These are phyloP conservation scores for Cytospora mali DNA, from an alignment of 2,329 filamentous ascomycete species.

Conservation along the genomic window DNA sequence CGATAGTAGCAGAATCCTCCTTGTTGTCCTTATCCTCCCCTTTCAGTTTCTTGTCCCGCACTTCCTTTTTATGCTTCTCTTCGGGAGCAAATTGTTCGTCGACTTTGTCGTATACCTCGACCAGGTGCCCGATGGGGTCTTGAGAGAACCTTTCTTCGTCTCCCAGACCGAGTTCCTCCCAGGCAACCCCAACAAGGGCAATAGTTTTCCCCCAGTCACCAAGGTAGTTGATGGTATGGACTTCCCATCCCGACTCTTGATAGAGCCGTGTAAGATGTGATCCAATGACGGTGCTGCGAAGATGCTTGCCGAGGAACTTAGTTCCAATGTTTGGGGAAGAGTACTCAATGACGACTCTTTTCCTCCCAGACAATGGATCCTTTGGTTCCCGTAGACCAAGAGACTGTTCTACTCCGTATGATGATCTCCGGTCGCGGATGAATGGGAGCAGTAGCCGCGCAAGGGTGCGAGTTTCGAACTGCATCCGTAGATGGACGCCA, in stretches of 20 bases:
- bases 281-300: constrained; percentile 77
- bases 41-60: constrained; percentile 45
- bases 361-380: constrained; percentile 42
- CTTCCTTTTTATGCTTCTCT: constrained; percentile 58
- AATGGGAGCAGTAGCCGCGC: constrained; percentile 59
- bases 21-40: background rate
- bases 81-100: constrained; percentile 64
- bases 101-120: constrained; percentile 72
- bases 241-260: constrained; percentile 69
- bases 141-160: constrained; percentile 60
- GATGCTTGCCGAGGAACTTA: constrained; percentile 74
- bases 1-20: constrained; percentile 47
- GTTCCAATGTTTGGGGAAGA: constrained; percentile 78
- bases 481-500: constrained; percentile 66
- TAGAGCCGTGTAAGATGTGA: constrained; percentile 73
- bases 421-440: constrained; percentile 57
- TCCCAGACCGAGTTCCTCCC: constrained; percentile 62
- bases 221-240: constrained; percentile 72
- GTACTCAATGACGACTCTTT: constrained; percentile 68
- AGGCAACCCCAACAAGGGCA: constrained; percentile 68
- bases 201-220: constrained; percentile 81
- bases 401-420: constrained; percentile 63
- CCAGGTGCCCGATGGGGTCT: constrained; percentile 73
- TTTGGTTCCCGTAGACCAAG: constrained; percentile 51
- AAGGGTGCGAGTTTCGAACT: constrained; percentile 62